phyloP scores from a whole-genome alignment of 2,329 filamentous ascomycete species.

The Colletotrichum liriopes region DNA sequence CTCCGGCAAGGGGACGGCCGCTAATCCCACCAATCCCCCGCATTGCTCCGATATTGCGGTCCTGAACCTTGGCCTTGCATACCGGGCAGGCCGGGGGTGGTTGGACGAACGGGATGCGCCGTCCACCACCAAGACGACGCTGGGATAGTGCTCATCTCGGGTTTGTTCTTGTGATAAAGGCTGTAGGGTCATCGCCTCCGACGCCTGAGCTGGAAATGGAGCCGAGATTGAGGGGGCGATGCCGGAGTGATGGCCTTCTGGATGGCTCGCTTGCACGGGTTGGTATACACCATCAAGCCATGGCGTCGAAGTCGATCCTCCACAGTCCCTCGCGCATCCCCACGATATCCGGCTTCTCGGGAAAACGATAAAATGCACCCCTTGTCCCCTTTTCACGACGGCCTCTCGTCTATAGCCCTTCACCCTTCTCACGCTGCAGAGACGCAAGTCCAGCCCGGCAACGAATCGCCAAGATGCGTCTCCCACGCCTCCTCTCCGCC shows the following conservation, averaged over 20 bases:
- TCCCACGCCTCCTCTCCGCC: constrained; percentile 41
- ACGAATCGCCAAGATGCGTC: background rate
- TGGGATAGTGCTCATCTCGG: background rate
- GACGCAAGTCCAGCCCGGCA: background rate
- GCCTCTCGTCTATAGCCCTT: background rate
- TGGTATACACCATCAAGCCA: background rate
- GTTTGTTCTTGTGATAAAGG: background rate
- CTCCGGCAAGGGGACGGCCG: constrained; percentile 4
- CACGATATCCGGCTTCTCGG: too few relatives aligned
- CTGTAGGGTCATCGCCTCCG: background rate
- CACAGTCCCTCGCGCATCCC: background rate
- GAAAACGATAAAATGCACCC: background rate
- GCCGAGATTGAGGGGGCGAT: background rate
- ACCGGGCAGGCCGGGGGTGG: background rate
- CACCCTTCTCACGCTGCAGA: background rate
- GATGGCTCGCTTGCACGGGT: background rate
- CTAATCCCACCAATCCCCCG: constrained; percentile 35
- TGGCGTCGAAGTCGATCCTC: background rate
- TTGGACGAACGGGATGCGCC: background rate
- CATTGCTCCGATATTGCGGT: constrained; percentile 18
- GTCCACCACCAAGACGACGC: background rate
- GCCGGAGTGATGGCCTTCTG: background rate
- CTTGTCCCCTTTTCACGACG: background rate
- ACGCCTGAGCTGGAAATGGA: background rate
- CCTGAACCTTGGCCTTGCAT: background rate